Conservation (phyloP, 306 rosid species). For the Fragaria vesca region DNA sequence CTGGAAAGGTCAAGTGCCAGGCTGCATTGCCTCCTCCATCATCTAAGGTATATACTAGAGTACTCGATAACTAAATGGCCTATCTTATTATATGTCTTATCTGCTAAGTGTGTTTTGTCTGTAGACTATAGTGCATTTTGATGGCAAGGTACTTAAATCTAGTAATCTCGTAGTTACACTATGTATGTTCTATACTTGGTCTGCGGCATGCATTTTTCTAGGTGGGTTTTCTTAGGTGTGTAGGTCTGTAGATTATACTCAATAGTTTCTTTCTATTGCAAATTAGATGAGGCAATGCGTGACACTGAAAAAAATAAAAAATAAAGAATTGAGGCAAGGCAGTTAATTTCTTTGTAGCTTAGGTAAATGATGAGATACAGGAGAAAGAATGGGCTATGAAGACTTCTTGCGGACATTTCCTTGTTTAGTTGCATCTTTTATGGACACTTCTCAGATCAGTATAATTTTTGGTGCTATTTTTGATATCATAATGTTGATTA, state of each 20-base stretch:
- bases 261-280: not conserved
- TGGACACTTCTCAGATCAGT: not conserved
- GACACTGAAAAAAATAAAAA: not conserved
- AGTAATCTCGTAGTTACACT: not conserved
- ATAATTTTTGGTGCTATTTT: not conserved
- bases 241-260: not conserved
- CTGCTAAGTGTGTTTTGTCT: not conserved
- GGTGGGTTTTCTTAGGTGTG: not conserved
- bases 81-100: not conserved
- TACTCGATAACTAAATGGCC: not conserved
- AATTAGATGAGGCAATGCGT: constrained; percentile 3
- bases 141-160: not conserved
- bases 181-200: not conserved
- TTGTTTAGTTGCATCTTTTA: not conserved
- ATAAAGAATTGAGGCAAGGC: not conserved
- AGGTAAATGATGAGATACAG: not conserved
- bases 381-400: not conserved
- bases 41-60: constrained; percentile 34
- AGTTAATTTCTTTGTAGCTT: not conserved
- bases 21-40: constrained; percentile 42
- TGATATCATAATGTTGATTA: not conserved
- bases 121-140: constrained; percentile 1
- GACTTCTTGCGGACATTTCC: not conserved
- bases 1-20: constrained; percentile 33
- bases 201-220: not conserved